Evolutionary conservation across 305 asterid species (phyloP).

Genomic region (Solanum aculeatissimum): DNA sequence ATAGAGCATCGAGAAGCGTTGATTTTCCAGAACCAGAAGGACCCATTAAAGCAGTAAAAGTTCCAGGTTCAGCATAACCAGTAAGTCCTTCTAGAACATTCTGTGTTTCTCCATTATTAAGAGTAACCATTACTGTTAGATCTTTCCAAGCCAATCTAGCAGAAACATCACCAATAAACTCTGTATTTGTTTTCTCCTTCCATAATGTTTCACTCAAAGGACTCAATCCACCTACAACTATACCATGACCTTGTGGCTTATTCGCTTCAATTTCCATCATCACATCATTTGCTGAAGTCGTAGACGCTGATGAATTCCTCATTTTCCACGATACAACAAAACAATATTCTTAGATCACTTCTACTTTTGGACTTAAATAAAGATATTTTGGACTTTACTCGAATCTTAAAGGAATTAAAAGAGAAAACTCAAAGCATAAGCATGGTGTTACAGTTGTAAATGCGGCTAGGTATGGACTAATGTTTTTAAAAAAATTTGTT

Average conservation of each 20-base stretch:
- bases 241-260: constrained; percentile 55
- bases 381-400: background rate
- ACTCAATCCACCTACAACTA: constrained; percentile 79
- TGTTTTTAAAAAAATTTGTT: too few relatives aligned
- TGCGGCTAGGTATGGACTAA: background rate
- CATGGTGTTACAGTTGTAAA: background rate
- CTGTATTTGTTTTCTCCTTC: constrained; percentile 83
- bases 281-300: constrained; percentile 35
- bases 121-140: constrained; percentile 69
- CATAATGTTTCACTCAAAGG: constrained; percentile 87
- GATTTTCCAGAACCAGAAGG: constrained; percentile 98
- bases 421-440: background rate
- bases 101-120: constrained; percentile 66
- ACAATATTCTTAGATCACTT: background rate
- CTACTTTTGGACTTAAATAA: background rate
- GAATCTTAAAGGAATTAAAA: background rate
- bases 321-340: background rate
- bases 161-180: constrained; percentile 78
- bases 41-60: constrained; percentile 90
- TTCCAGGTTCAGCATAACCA: constrained; percentile 92
- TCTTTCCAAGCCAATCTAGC: constrained; percentile 90
- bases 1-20: constrained; percentile 78
- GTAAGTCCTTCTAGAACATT: constrained; percentile 66
- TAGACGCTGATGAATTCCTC: constrained; percentile 26
- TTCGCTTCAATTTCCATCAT: constrained; percentile 85